Evolutionary conservation across 2,329 filamentous ascomycete genomes (phyloP), one percentile per base, ranked within the genome.

Genomic region (Monilinia vaccinii-corymbosi): DNA sequence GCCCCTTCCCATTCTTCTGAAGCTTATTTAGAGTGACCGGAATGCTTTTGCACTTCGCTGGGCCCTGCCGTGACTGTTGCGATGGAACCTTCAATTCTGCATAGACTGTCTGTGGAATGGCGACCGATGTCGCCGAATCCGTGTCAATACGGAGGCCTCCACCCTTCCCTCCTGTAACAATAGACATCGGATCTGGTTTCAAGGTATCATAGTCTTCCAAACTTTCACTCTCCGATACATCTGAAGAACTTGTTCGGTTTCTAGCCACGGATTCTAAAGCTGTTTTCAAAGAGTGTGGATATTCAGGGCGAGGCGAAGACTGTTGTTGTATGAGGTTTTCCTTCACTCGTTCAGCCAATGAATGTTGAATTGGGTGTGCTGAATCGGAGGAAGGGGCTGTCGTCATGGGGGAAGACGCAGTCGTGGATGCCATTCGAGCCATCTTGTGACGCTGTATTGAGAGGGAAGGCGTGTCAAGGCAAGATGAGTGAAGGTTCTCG

Each of bases 101-200:
- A 56, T 66, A 67, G 3, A 55, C 60, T n/a, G 62, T 66, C 10
- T 62, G 60, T 28, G 59, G 58, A 23, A 58, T 62, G 32, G 34
- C 34, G 18, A 46, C 32, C 5, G 61, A 42, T 34, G 57, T 31
- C 11, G 55, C 48, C 62, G 58, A 28, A 59, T 60, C 42, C 32
- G 45, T 62, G 58, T 69, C 46, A 53, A 59, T 47, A 66, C 64
- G 46, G 70, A 73, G 64, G 60, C 71, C 46, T 65, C 72, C 48
- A 69, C 74, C 61, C 66, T 73, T 62, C 59, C 70, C 61, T 68
- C 74, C 36, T 69, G 67, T 53, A 62, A 69, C 58, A 6, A 71
- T 63, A 25, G 68, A 60, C 34, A 50, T 61, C 2, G 66, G 68
- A 53, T 71, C 68, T 47, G 63, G 68, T 45, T 56, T 66, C 18